These are phyloP conservation scores for Pseudodiploospora longispora DNA, from an alignment of 2,329 filamentous ascomycete genomes.

Conservation along the genomic window DNA sequence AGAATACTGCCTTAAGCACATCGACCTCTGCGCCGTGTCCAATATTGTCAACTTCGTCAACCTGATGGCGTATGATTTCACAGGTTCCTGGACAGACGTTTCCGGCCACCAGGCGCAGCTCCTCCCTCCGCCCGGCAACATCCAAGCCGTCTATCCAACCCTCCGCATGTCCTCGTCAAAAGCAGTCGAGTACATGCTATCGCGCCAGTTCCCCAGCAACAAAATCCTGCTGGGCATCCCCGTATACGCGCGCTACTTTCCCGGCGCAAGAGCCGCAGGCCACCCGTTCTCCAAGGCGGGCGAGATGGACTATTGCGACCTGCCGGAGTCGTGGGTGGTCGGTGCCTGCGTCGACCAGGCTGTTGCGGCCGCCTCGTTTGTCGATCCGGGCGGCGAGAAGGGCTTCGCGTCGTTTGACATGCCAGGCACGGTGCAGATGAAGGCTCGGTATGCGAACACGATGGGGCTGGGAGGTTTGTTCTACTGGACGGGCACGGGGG, in stretches of 20 bases:
- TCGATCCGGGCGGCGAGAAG: conserved; percentile 28
- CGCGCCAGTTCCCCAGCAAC: conserved; percentile 43
- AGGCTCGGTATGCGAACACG: conserved; percentile 50
- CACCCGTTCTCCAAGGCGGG: conserved; percentile 40
- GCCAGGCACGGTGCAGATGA: conserved; percentile 49
- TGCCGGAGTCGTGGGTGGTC: conserved; percentile 43
- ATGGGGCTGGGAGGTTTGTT: conserved; percentile 54
- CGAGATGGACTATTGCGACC: conserved; percentile 55
- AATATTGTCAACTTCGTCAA: conserved; percentile 53
- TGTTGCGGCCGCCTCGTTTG: conserved; percentile 49
- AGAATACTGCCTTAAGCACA: conserved; percentile 52
- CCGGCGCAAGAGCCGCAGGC: conserved; percentile 43
- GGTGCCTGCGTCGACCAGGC: conserved; percentile 38
- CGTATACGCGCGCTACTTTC: conserved; percentile 54
- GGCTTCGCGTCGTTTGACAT: conserved; percentile 60
- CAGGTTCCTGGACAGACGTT: conserved; percentile 52
- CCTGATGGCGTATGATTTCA: conserved; percentile 63
- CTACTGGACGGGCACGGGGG: conserved; percentile 60
- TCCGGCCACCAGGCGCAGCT: conserved; percentile 60
- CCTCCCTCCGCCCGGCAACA: conserved; percentile 29
- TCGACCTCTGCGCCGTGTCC: conserved; percentile 45
- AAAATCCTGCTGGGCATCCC: conserved; percentile 59
- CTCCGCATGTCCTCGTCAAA: conserved; percentile 41
- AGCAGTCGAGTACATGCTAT: conserved; percentile 45
- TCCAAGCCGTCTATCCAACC: conserved; percentile 16